Evolutionary conservation across 148 eudicot genomes (phyloP).

Genomic region (Amaranthus hypochondriacus): DNA sequence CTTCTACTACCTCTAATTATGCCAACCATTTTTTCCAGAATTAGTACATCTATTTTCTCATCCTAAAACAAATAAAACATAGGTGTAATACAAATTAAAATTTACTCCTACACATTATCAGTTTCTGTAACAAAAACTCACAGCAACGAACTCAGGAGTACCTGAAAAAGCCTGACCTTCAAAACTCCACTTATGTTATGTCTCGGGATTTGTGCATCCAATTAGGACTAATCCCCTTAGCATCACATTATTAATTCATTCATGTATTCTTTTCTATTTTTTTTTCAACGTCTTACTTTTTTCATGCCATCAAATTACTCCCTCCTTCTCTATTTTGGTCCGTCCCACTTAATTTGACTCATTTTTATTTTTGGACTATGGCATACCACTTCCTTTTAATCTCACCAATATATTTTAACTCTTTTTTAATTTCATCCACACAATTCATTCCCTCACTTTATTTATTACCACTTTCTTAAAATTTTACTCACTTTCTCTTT

Average conservation of each 20-base stretch:
- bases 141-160: conserved; percentile 13
- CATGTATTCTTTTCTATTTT: too few species aligned
- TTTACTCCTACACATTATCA: conserved; percentile 18
- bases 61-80: not conserved
- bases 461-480: too few species aligned
- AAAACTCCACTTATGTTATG: conserved; percentile 18
- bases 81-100: too few species aligned
- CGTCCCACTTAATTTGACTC: not conserved
- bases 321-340: conserved; percentile 8
- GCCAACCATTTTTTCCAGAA: conserved; percentile 20
- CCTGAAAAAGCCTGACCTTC: conserved; percentile 12
- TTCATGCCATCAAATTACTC: not conserved
- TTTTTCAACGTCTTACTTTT: too few species aligned
- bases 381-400: too few species aligned
- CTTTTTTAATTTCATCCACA: too few species aligned
- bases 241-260: too few species aligned
- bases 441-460: too few species aligned
- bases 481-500: too few species aligned
- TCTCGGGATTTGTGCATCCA: conserved; percentile 26
- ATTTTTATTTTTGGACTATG: not conserved
- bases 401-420: too few species aligned
- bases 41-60: conserved; percentile 3
- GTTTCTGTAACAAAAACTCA: conserved; percentile 22
- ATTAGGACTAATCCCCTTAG: not conserved
- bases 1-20: conserved; percentile 29